A percentile compares a stretch with the other conserved stretches of the same genome.
phyloP scores from a whole-genome alignment of 495 filamentous ascomycete genomes.

The Poronia punctata region DNA sequence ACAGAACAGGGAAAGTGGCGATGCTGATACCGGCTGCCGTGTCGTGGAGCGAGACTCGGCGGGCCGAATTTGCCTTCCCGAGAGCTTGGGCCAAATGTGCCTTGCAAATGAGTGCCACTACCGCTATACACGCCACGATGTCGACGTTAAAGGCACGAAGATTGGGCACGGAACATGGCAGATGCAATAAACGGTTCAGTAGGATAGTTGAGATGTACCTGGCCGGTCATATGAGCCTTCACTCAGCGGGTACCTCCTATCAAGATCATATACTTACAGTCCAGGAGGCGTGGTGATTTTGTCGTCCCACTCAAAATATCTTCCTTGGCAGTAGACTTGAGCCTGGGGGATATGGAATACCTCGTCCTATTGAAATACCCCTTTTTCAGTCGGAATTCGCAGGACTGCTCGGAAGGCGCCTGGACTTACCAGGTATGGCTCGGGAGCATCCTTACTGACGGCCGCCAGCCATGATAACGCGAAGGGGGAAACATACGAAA shows the following conservation, averaged over 20 bases:
- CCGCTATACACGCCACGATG: conserved; percentile 26
- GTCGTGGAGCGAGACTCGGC: conserved; percentile 19
- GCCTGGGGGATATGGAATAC: conserved; percentile 93
- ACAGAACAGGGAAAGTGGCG: conserved; percentile 78
- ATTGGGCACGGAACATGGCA: conserved; percentile 36
- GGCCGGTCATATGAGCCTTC: conserved; percentile 1
- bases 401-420: too few species aligned
- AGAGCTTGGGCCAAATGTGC: conserved; percentile 5
- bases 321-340: conserved; percentile 71
- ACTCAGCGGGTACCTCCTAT: conserved; percentile 12
- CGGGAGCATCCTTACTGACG: conserved; percentile 50
- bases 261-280: conserved; percentile 48
- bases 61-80: background rate
- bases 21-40: conserved; percentile 72
- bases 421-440: conserved; percentile 76
- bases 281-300: conserved; percentile 96
- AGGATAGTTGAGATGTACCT: conserved; percentile 50
- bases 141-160: conserved; percentile 49
- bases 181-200: conserved; percentile 21
- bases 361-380: conserved; percentile 58
- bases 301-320: conserved; percentile 78
- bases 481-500: conserved; percentile 1
- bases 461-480: conserved; percentile 29
- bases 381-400: background rate
- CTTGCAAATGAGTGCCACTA: conserved; percentile 10